These are phyloP conservation scores for Cladosporium sp. DNA, from an alignment of 2,329 filamentous ascomycete species.

Conservation along the genomic window DNA sequence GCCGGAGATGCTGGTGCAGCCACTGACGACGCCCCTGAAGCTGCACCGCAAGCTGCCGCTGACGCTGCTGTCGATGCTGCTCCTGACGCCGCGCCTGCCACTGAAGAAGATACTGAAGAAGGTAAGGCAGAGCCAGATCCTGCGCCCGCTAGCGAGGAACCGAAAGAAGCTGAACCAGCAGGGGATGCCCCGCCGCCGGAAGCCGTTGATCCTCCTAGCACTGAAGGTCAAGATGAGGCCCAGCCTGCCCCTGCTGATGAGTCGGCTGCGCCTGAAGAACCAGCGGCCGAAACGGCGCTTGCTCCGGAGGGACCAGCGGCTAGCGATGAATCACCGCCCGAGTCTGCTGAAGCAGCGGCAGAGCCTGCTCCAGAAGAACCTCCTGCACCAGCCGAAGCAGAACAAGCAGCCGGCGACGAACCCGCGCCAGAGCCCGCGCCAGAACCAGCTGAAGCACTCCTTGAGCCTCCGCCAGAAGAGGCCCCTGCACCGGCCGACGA, in stretches of 20 bases:
- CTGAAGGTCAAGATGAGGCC: too few relatives aligned
- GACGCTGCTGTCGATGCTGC: background rate
- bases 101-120: background rate
- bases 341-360: background rate
- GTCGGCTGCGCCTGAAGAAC: too few relatives aligned
- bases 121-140: background rate
- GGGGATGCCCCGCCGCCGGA: too few relatives aligned
- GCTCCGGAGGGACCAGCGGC: background rate
- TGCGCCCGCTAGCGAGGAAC: background rate
- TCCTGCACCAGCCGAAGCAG: background rate
- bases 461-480: background rate
- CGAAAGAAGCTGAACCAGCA: too few relatives aligned
- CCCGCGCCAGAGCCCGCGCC: background rate
- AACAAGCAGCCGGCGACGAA: background rate
- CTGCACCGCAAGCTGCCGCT: background rate
- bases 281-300: background rate
- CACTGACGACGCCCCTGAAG: background rate
- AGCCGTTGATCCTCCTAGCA: too few relatives aligned
- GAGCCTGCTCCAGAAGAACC: background rate
- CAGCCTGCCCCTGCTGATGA: too few relatives aligned
- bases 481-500: background rate
- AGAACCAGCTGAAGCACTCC: background rate
- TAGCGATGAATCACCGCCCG: background rate
- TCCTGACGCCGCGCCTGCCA: background rate
- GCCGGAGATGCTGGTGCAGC: background rate